Conservation (phyloP, 139 green algal genomes). For the Chlamydomonas sp. region DNA sequence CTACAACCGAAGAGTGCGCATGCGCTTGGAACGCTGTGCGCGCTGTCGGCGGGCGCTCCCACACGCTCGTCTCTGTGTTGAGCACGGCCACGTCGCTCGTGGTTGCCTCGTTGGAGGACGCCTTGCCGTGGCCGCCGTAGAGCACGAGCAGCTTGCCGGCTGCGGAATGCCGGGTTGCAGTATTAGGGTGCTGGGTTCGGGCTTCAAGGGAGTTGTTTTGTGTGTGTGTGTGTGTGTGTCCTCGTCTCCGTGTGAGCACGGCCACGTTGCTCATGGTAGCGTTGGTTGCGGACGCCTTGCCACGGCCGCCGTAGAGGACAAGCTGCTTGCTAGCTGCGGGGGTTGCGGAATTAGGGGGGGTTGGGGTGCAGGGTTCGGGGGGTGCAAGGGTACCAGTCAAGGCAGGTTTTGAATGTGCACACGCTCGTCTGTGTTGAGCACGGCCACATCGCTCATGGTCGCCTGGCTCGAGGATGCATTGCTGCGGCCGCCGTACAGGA, state of each 20-base stretch:
- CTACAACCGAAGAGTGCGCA: slow-evolving; percentile 9
- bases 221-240: too few relatives aligned
- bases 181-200: too few relatives aligned
- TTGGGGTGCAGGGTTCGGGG: too few relatives aligned
- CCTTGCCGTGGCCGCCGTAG: slow-evolving; percentile 30
- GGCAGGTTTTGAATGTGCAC: too few relatives aligned
- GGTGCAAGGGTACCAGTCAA: too few relatives aligned
- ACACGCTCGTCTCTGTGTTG: slow-evolving; percentile 38
- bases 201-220: too few relatives aligned
- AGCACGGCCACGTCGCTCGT: slow-evolving; percentile 42
- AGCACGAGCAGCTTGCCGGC: slow-evolving; percentile 52
- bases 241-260: too few relatives aligned
- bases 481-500: slow-evolving; percentile 41
- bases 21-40: slow-evolving; percentile 12
- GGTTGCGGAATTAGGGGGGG: too few relatives aligned
- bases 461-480: slow-evolving; percentile 15
- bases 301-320: slow-evolving; percentile 40
- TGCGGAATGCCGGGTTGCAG: slow-evolving; percentile 8
- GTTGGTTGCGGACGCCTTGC: slow-evolving; percentile 19
- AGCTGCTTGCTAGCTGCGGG: slow-evolving; percentile 50
- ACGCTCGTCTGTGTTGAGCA: slow-evolving; percentile 41
- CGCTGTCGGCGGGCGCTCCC: slow-evolving; percentile 33
- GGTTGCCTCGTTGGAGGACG: slow-evolving; percentile 19
- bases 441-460: slow-evolving; percentile 34
- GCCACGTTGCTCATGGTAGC: slow-evolving; percentile 32